Evolutionary conservation across 1,284 basidiomycete species (phyloP), one percentile per base, ranked within the genome.

Genomic region (Volvariella surrecta): DNA sequence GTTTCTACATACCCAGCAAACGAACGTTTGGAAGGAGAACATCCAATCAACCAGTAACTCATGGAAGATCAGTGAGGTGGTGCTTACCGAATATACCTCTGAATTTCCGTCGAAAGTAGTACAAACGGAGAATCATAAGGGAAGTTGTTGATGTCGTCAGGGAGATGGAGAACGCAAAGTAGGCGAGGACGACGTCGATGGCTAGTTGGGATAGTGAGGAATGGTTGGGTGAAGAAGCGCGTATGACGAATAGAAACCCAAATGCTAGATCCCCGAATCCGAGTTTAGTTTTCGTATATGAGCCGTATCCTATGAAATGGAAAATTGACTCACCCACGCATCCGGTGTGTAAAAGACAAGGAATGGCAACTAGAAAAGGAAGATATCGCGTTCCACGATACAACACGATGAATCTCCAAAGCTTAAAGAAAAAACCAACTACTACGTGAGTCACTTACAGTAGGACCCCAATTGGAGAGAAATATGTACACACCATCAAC

Each of bases 21-120:
- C 11, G 6, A 28, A 28, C 24, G 6, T 28, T 11, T 6, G 11
- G 6, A 6, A 28, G 11, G 24, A 28, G 24, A 6, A 11, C 6
- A 6, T 28, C 24, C 11, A 28, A 28, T n/a, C n/a, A 31, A 52
- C 40, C 35, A 71, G 60, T 9, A 64, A 45, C 0, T 70, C 71
- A 37, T 71, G 57, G 39, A 71, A 48, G 50, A 73, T 65, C 56
- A n/a, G 71, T 73, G 37, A 64, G 54, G 21, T 63, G 56, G 37
- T 8, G 15, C 34, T 35, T 16, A 35, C 34, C 34, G 4, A 35
- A n/a, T 16, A 35, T n/a, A 35, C 34, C 34, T 15, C 15, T 15
- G 6, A 35, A 15, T 15, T 35, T 15, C 4, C n/a, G 13, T 6
- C 34, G 34, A n/a, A 35, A 35, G n/a, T 16, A 15, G n/a, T 7